Evolutionary conservation across 768 basidiomycete species (phyloP).

Genomic region (Lactifluus volemus): DNA sequence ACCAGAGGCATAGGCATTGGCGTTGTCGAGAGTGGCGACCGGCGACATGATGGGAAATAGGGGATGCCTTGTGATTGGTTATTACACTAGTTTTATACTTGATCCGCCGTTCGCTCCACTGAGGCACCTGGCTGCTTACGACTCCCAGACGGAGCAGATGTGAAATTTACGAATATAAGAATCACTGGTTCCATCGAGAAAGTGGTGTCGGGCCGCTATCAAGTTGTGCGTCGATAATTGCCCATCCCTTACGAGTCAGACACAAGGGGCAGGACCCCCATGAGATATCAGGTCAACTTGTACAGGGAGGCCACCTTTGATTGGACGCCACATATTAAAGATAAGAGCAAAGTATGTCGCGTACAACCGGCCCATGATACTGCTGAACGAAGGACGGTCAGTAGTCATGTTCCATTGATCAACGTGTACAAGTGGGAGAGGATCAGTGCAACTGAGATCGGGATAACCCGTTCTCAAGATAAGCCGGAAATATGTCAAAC

Average conservation of each 20-base stretch:
- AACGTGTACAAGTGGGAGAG: background rate
- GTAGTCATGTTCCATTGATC: no score
- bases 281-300: background rate
- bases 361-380: background rate
- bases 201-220: background rate
- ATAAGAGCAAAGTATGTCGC: background rate
- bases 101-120: background rate
- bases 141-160: background rate
- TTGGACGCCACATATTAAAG: background rate
- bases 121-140: background rate
- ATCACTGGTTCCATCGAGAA: background rate
- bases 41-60: background rate
- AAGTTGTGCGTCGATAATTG: background rate
- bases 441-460: constrained; percentile 4
- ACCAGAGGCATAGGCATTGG: background rate
- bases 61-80: background rate
- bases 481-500: constrained; percentile 58
- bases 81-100: background rate
- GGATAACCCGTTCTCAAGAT: background rate
- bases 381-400: background rate
- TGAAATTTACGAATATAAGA: no score
- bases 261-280: background rate
- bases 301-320: background rate
- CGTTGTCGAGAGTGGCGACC: background rate
- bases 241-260: background rate